Evolutionary conservation across 352 stramenopile species (phyloP).

Genomic region (Elongisporangium undulatum): DNA sequence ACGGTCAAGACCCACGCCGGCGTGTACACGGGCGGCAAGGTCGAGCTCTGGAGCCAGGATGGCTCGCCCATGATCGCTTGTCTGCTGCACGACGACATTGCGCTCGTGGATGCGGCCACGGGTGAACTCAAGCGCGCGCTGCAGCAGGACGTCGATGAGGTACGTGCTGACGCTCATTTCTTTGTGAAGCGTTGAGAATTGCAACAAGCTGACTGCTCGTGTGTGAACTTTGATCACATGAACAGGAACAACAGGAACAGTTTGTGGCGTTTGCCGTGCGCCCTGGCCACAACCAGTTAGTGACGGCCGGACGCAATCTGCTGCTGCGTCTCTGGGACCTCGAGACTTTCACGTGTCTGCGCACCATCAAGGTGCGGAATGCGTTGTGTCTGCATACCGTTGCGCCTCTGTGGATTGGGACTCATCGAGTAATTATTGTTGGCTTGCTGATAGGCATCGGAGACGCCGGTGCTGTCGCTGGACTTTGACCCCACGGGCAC

Average conservation of each 20-base stretch:
- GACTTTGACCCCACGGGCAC: constrained; percentile 88
- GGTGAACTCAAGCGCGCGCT: constrained; percentile 70
- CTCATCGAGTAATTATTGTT: neutral
- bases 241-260: constrained; percentile 74
- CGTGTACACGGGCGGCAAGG: constrained; percentile 83
- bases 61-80: constrained; percentile 50
- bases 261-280: constrained; percentile 82
- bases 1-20: constrained; percentile 70
- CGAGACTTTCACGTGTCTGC: constrained; percentile 69
- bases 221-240: constrained; percentile 1
- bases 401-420: too few species aligned
- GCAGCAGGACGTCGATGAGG: constrained; percentile 68
- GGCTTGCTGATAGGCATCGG: constrained; percentile 18
- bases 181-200: too few species aligned
- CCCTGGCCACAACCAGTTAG: constrained; percentile 71
- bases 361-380: constrained; percentile 63
- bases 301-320: constrained; percentile 82
- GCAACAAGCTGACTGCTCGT: neutral
- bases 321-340: constrained; percentile 84
- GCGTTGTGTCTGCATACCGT: neutral
- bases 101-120: constrained; percentile 64
- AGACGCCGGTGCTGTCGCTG: constrained; percentile 83
- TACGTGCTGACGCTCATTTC: too few species aligned
- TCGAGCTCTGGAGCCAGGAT: constrained; percentile 41
- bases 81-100: constrained; percentile 82